Base-by-base conservation (phyloP, 1,139 yeast genomes). In the Spathaspora sp. region DNA sequence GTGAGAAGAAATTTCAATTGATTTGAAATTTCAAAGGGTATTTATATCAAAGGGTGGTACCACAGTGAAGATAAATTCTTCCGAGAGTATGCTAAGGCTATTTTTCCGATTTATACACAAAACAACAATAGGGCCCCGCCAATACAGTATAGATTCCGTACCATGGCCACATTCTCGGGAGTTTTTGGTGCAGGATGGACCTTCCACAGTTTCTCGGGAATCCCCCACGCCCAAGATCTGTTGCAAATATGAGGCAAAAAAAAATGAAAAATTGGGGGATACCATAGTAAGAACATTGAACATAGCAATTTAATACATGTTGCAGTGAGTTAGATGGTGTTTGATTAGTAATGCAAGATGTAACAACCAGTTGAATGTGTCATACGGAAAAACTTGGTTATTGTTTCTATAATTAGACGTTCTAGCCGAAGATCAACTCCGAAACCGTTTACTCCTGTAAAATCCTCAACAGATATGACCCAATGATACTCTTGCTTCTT, bases 211-310 rank as follows among this genome's bases (percentile, higher is more conserved):
- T 13, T 2, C 18, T 15, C 2, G 15, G n/a, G 7, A 9, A 31
- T 31, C 36, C 36, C 36, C 36, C 36, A 31, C 36, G 17, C 10
- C 9, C 36, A 13, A 31, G 18, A 15, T 11, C 17, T 13, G 18
- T 15, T 31, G 17, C 18, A 31, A 31, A 31, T 5, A 15, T 15
- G 27, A 25, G n/a, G n/a, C 15, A 15, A 31, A 31, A 31, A 31
- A 31, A n/a, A 31, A 31, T 15, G 36, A 31, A 31, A 31, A 31
- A 11, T 31, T 31, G 36, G 36, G 36, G 36, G 36, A 31, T 31
- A 20, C 36, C 36, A 31, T 6, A 13, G 18, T 4, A 15, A 6
- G 7, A 7, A 9, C 5, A 15, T 17, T 9, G 4, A 27, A 25
- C 10, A 27, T 27, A 27, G 31, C 31, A 27, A 27, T 27, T 4